Conservation (phyloP, 2,329 filamentous ascomycete genomes). For the Colletotrichum spaethianum region DNA sequence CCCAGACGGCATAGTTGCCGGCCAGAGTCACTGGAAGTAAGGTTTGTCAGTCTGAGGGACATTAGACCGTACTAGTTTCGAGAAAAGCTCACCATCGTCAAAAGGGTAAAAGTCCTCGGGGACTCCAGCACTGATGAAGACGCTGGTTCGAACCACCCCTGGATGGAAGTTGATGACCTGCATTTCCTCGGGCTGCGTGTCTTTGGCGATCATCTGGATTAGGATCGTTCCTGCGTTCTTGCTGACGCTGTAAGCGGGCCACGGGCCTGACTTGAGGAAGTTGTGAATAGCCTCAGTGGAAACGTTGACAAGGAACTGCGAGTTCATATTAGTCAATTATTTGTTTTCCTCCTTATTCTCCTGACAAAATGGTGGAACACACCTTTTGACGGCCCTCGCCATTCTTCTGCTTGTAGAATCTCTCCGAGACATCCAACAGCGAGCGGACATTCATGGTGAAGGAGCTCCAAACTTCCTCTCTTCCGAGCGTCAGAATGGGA, state of each 20-base stretch:
- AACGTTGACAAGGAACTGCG: slow-evolving; percentile 51
- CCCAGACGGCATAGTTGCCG: slow-evolving; percentile 55
- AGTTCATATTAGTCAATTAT: not conserved
- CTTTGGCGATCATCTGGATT: slow-evolving; percentile 56
- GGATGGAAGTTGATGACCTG: slow-evolving; percentile 59
- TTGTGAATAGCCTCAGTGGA: slow-evolving; percentile 50
- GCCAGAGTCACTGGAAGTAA: slow-evolving; percentile 2
- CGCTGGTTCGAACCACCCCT: slow-evolving; percentile 53
- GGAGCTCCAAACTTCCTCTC: slow-evolving; percentile 31
- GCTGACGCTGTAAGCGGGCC: slow-evolving; percentile 53
- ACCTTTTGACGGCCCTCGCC: slow-evolving; percentile 43
- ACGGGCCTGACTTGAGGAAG: slow-evolving; percentile 41
- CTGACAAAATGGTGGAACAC: not conserved
- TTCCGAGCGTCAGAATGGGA: slow-evolving; percentile 29
- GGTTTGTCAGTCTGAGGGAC: not conserved
- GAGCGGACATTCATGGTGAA: slow-evolving; percentile 40
- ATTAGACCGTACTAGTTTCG: not conserved
- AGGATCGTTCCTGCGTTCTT: slow-evolving; percentile 55
- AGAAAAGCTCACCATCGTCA: slow-evolving; percentile 45
- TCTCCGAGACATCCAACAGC: slow-evolving; percentile 30
- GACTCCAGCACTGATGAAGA: slow-evolving; percentile 44
- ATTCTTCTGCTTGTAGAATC: slow-evolving; percentile 52
- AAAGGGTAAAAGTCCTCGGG: slow-evolving; percentile 45
- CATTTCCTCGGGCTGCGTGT: slow-evolving; percentile 50
- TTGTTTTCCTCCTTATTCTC: not conserved